phyloP scores from a whole-genome alignment of 139 green algal species.

The Chlamydomonas asymmetrica region DNA sequence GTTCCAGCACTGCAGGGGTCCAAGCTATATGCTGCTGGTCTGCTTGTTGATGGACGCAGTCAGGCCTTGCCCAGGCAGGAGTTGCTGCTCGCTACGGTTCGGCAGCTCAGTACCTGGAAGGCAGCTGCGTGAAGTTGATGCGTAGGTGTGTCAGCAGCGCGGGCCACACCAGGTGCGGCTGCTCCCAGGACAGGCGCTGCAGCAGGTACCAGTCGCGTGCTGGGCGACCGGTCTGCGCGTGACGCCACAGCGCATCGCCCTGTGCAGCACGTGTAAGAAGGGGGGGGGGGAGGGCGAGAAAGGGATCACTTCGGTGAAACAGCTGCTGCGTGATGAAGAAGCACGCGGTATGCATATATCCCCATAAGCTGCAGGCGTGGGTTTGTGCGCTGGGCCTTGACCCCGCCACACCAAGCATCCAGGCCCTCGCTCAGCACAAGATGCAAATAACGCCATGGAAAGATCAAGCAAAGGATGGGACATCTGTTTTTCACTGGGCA shows the following conservation, averaged over 20 bases:
- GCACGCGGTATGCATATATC: no score
- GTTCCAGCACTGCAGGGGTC: no score
- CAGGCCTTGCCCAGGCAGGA: neutral
- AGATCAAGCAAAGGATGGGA: no score
- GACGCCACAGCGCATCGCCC: slow-evolving; percentile 4
- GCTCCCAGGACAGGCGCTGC: slow-evolving; percentile 54
- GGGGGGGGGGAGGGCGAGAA: neutral
- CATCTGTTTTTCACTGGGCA: no score
- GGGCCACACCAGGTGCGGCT: slow-evolving; percentile 69
- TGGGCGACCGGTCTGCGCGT: slow-evolving; percentile 1
- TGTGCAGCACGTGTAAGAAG: no score
- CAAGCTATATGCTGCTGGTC: no score
- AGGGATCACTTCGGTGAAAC: neutral
- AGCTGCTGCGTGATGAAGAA: neutral
- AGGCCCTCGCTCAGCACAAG: no score
- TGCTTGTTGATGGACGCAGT: no score
- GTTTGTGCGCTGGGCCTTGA: no score
- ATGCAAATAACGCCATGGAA: no score
- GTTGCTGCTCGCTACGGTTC: neutral
- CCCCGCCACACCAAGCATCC: no score
- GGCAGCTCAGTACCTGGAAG: slow-evolving; percentile 6
- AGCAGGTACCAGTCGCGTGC: slow-evolving; percentile 53
- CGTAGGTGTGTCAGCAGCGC: slow-evolving; percentile 48
- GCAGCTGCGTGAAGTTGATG: slow-evolving; percentile 47
- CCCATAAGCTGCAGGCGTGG: no score